phyloP scores from a whole-genome alignment of 176 grass and related monocot species.

The Oryza glumipatula region DNA sequence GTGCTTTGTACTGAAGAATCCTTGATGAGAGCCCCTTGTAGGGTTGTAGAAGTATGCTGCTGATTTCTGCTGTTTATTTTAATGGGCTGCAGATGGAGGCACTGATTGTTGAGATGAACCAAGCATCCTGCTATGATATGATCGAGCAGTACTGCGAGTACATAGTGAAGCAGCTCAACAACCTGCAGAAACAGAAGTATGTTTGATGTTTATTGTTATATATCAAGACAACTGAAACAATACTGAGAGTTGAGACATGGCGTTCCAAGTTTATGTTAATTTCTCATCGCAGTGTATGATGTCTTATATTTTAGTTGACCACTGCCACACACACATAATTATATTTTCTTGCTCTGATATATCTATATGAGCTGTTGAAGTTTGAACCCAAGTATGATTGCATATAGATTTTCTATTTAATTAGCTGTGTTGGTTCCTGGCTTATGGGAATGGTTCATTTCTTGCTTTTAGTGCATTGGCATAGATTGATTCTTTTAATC shows the following conservation, averaged over 20 bases:
- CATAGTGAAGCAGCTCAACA: conserved; percentile 75
- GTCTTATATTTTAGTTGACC: neutral
- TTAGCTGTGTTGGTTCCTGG: neutral
- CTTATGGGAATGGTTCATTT: neutral
- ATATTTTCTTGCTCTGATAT: neutral
- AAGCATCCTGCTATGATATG: conserved; percentile 74
- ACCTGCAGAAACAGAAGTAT: conserved; percentile 84
- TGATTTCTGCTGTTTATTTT: conserved; percentile 12
- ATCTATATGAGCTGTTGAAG: neutral
- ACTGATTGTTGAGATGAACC: conserved; percentile 77
- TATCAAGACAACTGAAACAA: conserved; percentile 1
- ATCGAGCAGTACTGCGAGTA: conserved; percentile 79
- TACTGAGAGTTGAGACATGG: neutral
- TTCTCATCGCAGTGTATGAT: neutral
- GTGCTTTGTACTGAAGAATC: neutral
- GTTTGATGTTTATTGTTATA: neutral
- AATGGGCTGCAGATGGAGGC: conserved; percentile 61
- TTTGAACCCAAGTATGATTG: neutral
- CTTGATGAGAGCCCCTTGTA: neutral
- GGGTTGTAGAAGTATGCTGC: neutral
- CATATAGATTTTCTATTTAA: neutral
- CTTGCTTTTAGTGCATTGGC: conserved; percentile 15
- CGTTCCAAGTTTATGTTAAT: conserved; percentile 7
- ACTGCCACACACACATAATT: neutral
- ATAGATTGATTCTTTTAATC: neutral